Conservation (phyloP, 345 rosid genomes). For the rapeseed (Brassica napus) region Da-Ae NC_063449.1:26096001-26096500, state of each 20-base stretch:
- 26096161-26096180: neutral
- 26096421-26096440: slow-evolving; percentile 15
- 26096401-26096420: slow-evolving; percentile 38
- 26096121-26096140: too few relatives aligned
- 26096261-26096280: slow-evolving; percentile 34
- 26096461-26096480: slow-evolving; percentile 34
- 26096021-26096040: neutral
- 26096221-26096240: slow-evolving; percentile 28
- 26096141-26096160: too few relatives aligned
- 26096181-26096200: neutral
- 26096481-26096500: slow-evolving; percentile 41
- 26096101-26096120: neutral
- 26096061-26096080: neutral
- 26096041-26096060: neutral
- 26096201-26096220: too few relatives aligned
- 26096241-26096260: slow-evolving; percentile 23
- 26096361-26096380: slow-evolving; percentile 39
- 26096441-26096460: slow-evolving; percentile 35
- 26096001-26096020: neutral
- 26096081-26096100: neutral
- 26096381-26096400: slow-evolving; percentile 22
- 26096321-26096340: slow-evolving; percentile 30
- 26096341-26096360: slow-evolving; percentile 19
- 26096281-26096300: slow-evolving; percentile 27
- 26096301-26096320: neutral